Conservation (phyloP, 805 yeast genomes). For the Saturnispora gosingensis region DNA sequence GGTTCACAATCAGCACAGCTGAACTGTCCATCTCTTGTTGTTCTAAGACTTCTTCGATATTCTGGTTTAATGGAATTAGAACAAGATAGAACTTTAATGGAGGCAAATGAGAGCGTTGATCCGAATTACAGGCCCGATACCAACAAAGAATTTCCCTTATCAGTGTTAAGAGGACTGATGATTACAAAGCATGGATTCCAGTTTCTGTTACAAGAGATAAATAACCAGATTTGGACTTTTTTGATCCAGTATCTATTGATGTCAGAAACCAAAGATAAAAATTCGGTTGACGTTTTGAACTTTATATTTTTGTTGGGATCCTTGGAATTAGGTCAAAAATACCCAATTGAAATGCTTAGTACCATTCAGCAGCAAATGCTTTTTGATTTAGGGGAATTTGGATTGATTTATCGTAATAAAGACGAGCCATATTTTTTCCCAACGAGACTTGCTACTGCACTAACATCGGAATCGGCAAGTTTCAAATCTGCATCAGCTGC, state of each 20-base stretch:
- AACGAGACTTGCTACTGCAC: conserved; percentile 78
- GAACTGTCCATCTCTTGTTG: conserved; percentile 62
- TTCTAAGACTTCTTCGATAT: conserved; percentile 61
- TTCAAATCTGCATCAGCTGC: conserved; percentile 67
- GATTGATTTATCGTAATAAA: conserved; percentile 56
- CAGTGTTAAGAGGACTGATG: conserved; percentile 32
- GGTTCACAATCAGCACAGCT: conserved; percentile 66
- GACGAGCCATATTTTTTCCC: conserved; percentile 70
- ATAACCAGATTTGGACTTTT: conserved; percentile 91
- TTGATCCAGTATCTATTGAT: conserved; percentile 78
- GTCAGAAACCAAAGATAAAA: conserved; percentile 81
- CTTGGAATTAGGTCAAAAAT: conserved; percentile 81
- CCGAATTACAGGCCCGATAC: conserved; percentile 14
- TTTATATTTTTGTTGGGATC: conserved; percentile 92
- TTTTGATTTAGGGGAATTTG: conserved; percentile 85
- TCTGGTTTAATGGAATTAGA: conserved; percentile 82
- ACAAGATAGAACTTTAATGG: conserved; percentile 23
- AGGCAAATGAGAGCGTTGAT: conserved; percentile 16
- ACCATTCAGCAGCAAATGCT: conserved; percentile 80
- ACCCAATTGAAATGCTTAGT: conserved; percentile 59
- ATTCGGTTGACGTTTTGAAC: conserved; percentile 90
- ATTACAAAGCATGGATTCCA: conserved; percentile 94
- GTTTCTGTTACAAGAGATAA: conserved; percentile 83
- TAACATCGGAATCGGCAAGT: conserved; percentile 75
- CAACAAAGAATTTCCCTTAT: conserved; percentile 13